Base-by-base conservation (phyloP, 1,139 yeast genomes). In the Suhomyces maxii region DNA sequence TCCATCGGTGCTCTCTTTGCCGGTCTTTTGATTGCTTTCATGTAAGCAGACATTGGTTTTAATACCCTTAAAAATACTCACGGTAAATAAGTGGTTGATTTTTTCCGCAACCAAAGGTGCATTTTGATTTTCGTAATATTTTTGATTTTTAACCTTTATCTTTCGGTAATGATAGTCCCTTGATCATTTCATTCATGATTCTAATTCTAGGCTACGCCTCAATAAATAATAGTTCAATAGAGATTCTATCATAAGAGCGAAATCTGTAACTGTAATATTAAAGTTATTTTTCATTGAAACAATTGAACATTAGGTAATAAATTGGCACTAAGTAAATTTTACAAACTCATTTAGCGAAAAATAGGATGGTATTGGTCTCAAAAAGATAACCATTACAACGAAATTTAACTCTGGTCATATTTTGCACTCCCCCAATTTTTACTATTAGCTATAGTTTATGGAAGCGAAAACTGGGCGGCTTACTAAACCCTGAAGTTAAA, bases 1-100 rank as follows among this genome's bases (percentile, higher is more conserved):
- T 58, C 67, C 23, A 39, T 60, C 31, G 58, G 59, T 42, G 58
- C 63, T 31, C 39, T 61, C 23, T 45, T 60, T 18, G 64, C 64
- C 37, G 65, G 60, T 52, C 39, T 55, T 36, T 50, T 59, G 35
- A 41, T 54, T 28, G 51, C 46, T 47, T 44, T 53, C 48, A 52
- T 45, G 36, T 48, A 42, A 44, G 46, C 37, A 18, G 23, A 18
- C 32, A 41, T 46, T 34, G 14, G 42, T 34, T 26, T 26, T 26
- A 18, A n/a, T 23, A 26, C 33, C n/a, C 30, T 34, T 11, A 37
- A 39, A 39, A 37, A 23, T 14, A 18, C 23, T 34, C 35, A 25
- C 33, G 12, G 26, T 14, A 18, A 28, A n/a, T 13, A 14, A 31
- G 32, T 31, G 45, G 42, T 36, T 28, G 34, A 34, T 28, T 34